Evolutionary conservation across 140 eudicot species (phyloP), one percentile per base, ranked within the genome.

Genomic region (Ambrosia hybrid): DNA sequence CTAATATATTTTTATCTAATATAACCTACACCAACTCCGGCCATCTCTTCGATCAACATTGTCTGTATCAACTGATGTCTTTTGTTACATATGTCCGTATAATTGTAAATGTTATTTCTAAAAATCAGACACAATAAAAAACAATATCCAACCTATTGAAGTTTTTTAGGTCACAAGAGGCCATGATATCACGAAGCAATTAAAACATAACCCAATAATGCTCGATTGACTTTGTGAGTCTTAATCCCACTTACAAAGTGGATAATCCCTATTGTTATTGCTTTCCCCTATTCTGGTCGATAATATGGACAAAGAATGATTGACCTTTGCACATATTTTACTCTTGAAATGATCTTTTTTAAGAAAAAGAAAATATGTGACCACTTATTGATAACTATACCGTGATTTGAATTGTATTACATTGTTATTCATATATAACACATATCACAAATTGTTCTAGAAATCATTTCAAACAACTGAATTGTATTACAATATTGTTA

Each of bases 221-320:
- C 69, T 73, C 63, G 63, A 71, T 79, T 81, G 86, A 81, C 82
- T 85, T 77, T 73, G 81, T 77, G 82, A 80, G 82, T 77, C 76
- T 41, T 76, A 74, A 68, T 73, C 72, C 84, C 89, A 85, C 89
- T 85, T 78, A 34, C 73, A 34, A 81, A 85, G 89, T 85, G 86
- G 86, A 85, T 57, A 51, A 81, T 85, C 79, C 84, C 82, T 85
- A 62, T 85, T 73, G 2, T 4, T 10, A 37, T 62, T 73, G 71
- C 43, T 49, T 70, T 61, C 76, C 56, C 79, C 72, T 76, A 55
- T 80, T 66, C 57, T 61, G 68, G 59, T 80, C 73, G 16, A 71
- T 80, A 76, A 83, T 73, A 72, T 67, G 69, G 75, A 63, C 80
- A 74, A 74, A 51, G 1, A 75, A 72, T 78, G 12, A 78, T 78